Conservation (phyloP, 495 filamentous ascomycete genomes). For the Thermochaetoides thermophila region DNA sequence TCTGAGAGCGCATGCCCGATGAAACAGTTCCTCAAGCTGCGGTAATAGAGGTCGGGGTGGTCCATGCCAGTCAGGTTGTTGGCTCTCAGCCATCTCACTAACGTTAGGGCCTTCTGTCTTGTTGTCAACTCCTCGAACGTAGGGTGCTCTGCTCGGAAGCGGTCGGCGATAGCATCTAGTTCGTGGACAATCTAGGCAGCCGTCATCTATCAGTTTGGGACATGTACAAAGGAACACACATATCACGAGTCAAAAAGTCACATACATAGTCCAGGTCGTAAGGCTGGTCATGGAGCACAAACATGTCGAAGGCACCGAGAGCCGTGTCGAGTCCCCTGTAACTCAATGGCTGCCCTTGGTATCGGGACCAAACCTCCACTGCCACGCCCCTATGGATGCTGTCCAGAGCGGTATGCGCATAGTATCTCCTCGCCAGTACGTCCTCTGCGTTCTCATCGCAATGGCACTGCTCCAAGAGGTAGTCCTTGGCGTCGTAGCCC, state of each 20-base stretch:
- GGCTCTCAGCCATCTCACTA: conserved; percentile 49
- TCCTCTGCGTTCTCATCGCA: conserved; percentile 50
- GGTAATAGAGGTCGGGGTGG: conserved; percentile 45
- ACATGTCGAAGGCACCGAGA: conserved; percentile 74
- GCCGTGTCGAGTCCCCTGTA: conserved; percentile 46
- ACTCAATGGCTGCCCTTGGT: conserved; percentile 18
- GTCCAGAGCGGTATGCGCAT: conserved; percentile 53
- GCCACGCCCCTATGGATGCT: conserved; percentile 71
- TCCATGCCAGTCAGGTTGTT: conserved; percentile 56
- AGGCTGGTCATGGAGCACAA: conserved; percentile 54
- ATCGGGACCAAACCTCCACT: conserved; percentile 55
- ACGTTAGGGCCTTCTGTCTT: conserved; percentile 48
- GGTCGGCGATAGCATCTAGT: conserved; percentile 47
- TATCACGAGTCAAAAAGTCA: conserved; percentile 1
- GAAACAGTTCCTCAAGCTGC: conserved; percentile 69
- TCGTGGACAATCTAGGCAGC: conserved; percentile 37
- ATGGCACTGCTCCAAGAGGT: conserved; percentile 49
- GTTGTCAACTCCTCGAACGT: conserved; percentile 36
- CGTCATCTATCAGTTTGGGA: conserved; percentile 1
- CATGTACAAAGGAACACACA: too few species aligned
- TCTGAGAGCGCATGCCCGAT: conserved; percentile 65
- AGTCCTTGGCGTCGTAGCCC: conserved; percentile 84
- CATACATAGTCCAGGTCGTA: conserved; percentile 61
- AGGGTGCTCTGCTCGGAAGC: conserved; percentile 35
- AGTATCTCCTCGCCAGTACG: conserved; percentile 69